phyloP scores from a whole-genome alignment of 176 grass and related monocot genomes.

The Zoysia japonica region DNA sequence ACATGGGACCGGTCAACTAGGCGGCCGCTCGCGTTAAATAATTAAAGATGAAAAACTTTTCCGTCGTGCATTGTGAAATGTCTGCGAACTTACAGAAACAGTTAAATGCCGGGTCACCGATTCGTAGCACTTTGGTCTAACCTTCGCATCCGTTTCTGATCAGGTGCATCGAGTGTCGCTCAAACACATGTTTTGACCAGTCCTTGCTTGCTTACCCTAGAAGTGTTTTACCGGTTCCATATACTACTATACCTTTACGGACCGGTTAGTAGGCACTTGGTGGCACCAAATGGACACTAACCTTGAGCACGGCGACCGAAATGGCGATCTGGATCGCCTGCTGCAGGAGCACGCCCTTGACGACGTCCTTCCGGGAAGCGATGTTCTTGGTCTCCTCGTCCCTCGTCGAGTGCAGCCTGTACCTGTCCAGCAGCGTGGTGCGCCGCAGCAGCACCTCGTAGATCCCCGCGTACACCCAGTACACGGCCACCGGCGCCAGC shows the following conservation, averaged over 20 bases:
- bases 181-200: background rate
- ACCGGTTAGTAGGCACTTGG: no score
- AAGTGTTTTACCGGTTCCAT: no score
- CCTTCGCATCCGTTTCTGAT: background rate
- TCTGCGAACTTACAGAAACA: background rate
- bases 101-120: no score
- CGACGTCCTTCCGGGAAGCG: constrained; percentile 61
- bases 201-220: background rate
- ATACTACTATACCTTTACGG: no score
- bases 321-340: constrained; percentile 70
- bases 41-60: background rate
- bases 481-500: constrained; percentile 57
- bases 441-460: constrained; percentile 54
- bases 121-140: background rate
- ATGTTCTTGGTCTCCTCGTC: constrained; percentile 77
- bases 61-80: background rate
- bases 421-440: constrained; percentile 40
- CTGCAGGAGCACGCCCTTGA: constrained; percentile 70
- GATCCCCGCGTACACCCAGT: constrained; percentile 73
- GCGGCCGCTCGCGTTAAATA: background rate
- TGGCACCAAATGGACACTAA: background rate
- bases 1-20: no score
- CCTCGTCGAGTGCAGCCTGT: constrained; percentile 72
- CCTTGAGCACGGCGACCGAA: constrained; percentile 52
- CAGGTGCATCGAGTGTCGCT: background rate